Evolutionary conservation across 805 yeast species (phyloP).

Genomic region (Yarrowia sp.): DNA sequence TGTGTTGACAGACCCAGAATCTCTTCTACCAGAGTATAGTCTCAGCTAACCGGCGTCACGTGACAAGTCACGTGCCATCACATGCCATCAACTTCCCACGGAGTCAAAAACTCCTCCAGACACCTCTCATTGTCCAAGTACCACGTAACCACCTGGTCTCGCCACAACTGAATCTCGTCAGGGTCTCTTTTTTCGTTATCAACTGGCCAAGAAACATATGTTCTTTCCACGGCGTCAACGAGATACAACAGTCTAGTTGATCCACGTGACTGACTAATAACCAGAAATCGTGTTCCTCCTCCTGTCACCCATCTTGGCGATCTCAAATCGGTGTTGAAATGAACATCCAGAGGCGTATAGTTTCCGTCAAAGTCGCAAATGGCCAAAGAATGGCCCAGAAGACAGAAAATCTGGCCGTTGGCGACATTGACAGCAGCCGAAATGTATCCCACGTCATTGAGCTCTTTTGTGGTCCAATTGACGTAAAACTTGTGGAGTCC

Average conservation of each 20-base stretch:
- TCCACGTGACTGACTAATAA: background rate
- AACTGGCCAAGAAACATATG: background rate
- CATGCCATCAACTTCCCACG: background rate
- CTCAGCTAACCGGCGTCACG: too few species aligned
- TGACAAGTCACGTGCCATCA: too few species aligned
- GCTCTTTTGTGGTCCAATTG: background rate
- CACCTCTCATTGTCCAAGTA: background rate
- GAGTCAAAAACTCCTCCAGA: background rate
- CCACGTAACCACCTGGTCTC: conserved; percentile 3
- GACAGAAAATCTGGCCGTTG: background rate
- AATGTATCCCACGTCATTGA: background rate
- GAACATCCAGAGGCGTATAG: background rate
- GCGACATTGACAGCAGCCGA: background rate
- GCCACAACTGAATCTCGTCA: background rate
- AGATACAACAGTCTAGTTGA: background rate
- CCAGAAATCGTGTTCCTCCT: background rate
- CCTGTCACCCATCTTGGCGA: background rate
- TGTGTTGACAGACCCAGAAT: too few species aligned
- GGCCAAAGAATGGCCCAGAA: background rate
- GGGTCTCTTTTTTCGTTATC: background rate
- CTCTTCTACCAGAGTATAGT: too few species aligned
- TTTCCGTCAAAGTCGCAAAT: background rate
- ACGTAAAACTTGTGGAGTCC: conserved; percentile 1
- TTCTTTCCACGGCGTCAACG: background rate
- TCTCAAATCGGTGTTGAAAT: background rate